Conservation (phyloP, 1,139 yeast species). For the Geotrichum carabidarum region DNA sequence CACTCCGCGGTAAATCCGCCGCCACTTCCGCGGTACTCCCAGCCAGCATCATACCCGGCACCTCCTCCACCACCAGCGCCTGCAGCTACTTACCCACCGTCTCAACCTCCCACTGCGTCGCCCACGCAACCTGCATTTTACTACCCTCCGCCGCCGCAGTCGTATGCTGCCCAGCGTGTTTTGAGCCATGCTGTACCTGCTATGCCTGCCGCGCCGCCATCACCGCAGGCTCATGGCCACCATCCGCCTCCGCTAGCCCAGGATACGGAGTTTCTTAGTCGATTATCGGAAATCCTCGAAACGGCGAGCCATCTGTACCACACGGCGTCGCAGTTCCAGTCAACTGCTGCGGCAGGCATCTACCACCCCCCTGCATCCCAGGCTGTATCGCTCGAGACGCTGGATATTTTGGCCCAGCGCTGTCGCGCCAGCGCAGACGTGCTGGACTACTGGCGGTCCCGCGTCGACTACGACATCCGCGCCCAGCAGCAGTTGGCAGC, state of each 20-base stretch:
- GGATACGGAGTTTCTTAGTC: conserved; percentile 13
- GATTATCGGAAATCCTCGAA: conserved; percentile 12
- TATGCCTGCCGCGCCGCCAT: conserved; percentile 5
- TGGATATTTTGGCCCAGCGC: conserved; percentile 12
- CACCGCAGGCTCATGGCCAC: conserved; percentile 1
- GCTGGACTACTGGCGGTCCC: conserved; percentile 12
- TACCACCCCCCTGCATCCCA: not conserved
- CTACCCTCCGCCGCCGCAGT: conserved; percentile 7
- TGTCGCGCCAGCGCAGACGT: conserved; percentile 16
- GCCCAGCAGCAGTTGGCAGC: not conserved
- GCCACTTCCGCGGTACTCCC: not conserved
- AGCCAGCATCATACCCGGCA: not conserved
- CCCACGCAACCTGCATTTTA: conserved; percentile 9
- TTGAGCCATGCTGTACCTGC: not conserved
- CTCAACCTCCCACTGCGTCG: conserved; percentile 3
- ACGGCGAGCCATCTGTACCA: conserved; percentile 17
- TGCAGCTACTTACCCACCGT: not conserved
- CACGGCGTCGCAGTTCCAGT: conserved; percentile 10
- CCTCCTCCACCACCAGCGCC: not conserved
- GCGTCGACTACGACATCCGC: not conserved
- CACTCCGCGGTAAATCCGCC: not conserved
- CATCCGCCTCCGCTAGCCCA: conserved; percentile 3
- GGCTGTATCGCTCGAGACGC: conserved; percentile 2
- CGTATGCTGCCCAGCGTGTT: not conserved
- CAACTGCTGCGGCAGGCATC: not conserved